Evolutionary conservation across 305 asterid genomes (phyloP).

Genomic region (Fraxinus platypoda): DNA sequence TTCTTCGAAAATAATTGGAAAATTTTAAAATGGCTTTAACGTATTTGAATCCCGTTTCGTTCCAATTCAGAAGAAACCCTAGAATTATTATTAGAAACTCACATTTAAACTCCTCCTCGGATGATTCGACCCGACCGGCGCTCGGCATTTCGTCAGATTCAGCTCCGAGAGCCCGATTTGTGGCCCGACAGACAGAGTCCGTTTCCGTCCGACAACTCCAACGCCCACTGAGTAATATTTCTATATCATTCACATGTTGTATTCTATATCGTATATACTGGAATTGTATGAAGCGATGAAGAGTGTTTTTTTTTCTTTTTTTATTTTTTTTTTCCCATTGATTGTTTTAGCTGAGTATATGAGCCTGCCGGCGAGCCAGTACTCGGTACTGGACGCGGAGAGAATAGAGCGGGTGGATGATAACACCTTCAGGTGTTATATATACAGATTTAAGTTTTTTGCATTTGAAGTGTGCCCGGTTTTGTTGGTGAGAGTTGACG

Average conservation of each 20-base stretch:
- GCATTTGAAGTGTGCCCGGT: conserved; percentile 92
- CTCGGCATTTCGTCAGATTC: conserved; percentile 63
- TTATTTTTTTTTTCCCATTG: neutral
- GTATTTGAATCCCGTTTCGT: conserved; percentile 28
- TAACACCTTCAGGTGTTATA: conserved; percentile 82
- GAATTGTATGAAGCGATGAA: neutral
- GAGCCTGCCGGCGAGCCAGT: conserved; percentile 98
- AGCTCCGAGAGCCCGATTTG: conserved; percentile 68
- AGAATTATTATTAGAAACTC: conserved; percentile 22
- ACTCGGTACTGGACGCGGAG: conserved; percentile 96
- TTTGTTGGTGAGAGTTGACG: conserved; percentile 91
- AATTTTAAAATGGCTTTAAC: conserved; percentile 29
- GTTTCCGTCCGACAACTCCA: conserved; percentile 65
- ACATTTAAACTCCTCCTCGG: conserved; percentile 38
- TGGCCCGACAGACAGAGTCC: conserved; percentile 64
- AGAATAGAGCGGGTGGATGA: conserved; percentile 94
- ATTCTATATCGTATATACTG: neutral
- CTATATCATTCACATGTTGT: neutral
- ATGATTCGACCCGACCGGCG: conserved; percentile 45
- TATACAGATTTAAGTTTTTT: conserved; percentile 75
- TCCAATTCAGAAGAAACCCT: conserved; percentile 42
- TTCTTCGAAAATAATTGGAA: neutral
- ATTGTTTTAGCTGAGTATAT: conserved; percentile 65
- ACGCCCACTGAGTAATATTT: conserved; percentile 62
- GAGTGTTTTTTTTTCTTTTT: neutral